phyloP scores from a whole-genome alignment of 2,329 filamentous ascomycete genomes.

The Mollisia scopiformis region DNA sequence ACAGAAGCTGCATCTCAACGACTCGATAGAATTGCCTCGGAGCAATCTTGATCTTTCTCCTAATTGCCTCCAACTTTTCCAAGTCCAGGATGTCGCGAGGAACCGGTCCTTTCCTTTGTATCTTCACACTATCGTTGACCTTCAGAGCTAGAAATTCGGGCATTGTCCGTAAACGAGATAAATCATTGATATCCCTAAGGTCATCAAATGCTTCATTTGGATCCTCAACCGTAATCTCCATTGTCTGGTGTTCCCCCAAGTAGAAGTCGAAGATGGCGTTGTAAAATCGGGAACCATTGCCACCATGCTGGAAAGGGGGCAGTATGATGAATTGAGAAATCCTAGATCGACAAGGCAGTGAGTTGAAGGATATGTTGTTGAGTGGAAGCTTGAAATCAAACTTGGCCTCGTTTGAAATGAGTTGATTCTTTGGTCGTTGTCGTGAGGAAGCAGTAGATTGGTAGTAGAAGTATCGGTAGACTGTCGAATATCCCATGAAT shows the following conservation, averaged over 20 bases:
- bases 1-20: slow-evolving; percentile 75
- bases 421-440: slow-evolving; percentile 38
- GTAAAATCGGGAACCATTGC: slow-evolving; percentile 73
- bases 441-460: slow-evolving; percentile 49
- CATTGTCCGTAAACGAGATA: slow-evolving; percentile 62
- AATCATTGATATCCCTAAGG: slow-evolving; percentile 74
- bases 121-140: slow-evolving; percentile 53
- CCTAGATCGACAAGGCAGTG: slow-evolving; percentile 76
- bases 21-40: slow-evolving; percentile 76
- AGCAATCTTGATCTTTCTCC: slow-evolving; percentile 69
- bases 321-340: slow-evolving; percentile 94
- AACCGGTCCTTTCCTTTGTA: slow-evolving; percentile 51
- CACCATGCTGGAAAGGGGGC: slow-evolving; percentile 81
- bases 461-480: slow-evolving; percentile 82
- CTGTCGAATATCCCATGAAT: slow-evolving; percentile 87
- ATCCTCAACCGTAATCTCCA: slow-evolving; percentile 91
- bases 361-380: slow-evolving; percentile 45
- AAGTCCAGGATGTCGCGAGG: slow-evolving; percentile 62
- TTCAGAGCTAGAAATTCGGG: slow-evolving; percentile 60
- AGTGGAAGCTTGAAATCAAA: slow-evolving; percentile 44
- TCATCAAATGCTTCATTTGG: slow-evolving; percentile 87
- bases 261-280: slow-evolving; percentile 74
- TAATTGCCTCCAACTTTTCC: slow-evolving; percentile 57
- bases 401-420: slow-evolving; percentile 33
- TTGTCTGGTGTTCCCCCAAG: slow-evolving; percentile 66